These are phyloP conservation scores for Hyaloscypha hepaticicola DNA, from an alignment of 495 filamentous ascomycete species.

Conservation along the genomic window DNA sequence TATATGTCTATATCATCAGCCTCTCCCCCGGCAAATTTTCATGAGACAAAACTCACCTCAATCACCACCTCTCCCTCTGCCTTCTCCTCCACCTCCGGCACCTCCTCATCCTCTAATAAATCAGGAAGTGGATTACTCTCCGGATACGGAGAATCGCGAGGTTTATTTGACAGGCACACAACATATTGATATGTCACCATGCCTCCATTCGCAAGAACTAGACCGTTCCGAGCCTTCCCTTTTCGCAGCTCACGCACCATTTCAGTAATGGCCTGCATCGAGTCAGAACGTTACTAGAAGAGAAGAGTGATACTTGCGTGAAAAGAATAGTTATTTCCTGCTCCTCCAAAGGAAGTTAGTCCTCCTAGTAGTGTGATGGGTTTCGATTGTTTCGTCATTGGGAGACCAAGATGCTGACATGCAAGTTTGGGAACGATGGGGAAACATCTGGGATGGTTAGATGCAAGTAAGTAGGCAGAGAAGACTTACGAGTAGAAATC, in stretches of 20 bases:
- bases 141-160: slow-evolving; percentile 44
- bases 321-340: slow-evolving; percentile 62
- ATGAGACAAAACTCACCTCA: slow-evolving; percentile 48
- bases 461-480: not conserved
- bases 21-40: not conserved
- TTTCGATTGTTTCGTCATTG: slow-evolving; percentile 39
- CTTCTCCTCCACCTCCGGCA: slow-evolving; percentile 36
- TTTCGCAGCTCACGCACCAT: slow-evolving; percentile 46
- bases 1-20: slow-evolving; percentile 48
- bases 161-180: slow-evolving; percentile 46
- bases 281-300: not conserved
- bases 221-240: slow-evolving; percentile 40
- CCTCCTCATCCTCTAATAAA: slow-evolving; percentile 28
- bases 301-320: slow-evolving; percentile 41
- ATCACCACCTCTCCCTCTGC: slow-evolving; percentile 47
- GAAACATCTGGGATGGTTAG: slow-evolving; percentile 43
- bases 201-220: slow-evolving; percentile 57
- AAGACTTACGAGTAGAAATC: slow-evolving; percentile 54
- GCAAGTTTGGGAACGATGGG: slow-evolving; percentile 60
- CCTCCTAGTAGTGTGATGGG: slow-evolving; percentile 55
- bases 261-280: slow-evolving; percentile 45
- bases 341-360: slow-evolving; percentile 57
- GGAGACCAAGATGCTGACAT: slow-evolving; percentile 49
- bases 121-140: slow-evolving; percentile 37
- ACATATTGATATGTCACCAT: slow-evolving; percentile 54